Base-by-base conservation (phyloP, 1,139 yeast genomes). In the Sugiyamaella xylanicola region DNA sequence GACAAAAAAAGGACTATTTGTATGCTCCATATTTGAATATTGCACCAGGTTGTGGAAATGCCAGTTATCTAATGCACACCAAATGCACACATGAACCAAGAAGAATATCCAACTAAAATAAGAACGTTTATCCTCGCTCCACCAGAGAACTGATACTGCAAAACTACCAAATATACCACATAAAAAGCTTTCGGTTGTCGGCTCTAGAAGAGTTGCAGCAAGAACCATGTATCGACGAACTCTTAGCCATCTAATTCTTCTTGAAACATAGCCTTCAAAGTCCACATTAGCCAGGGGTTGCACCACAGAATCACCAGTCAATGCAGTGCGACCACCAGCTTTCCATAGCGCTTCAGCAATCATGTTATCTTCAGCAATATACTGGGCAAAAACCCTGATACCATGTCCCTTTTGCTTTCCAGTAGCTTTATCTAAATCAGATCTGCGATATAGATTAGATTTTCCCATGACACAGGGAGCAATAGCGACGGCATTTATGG, bases 391-490 rank as follows among this genome's bases (percentile, higher is more conserved):
- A 59, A 84, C 82, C 56, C 83, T 78, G 53, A 91, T 76, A 0
- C 96, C 95, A n/a, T 54, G 53, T 8, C 64, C 62, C 4, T 56
- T 25, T 1, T 53, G 54, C 25, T 48, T 49, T 13, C 41, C 46
- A 19, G 57, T 52, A 0, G 95, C 85, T 20, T 61, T 63, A 68
- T 88, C 95, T 42, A 90, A 71, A 55, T 83, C 89, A 1, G 89
- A 81, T 48, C 83, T 77, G 19, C 95, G 76, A 69, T 87, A 90
- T 49, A 90, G 66, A 68, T 90, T 90, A 20, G 95, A 87, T 69
- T 91, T 90, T n/a, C 97, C 97, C 76, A 87, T 90, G 51, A 90
- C 95, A 72, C 97, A 90, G 0, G 97, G 95, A 0, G 96, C 96
- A 20, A 88, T 73, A n/a, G 86, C 82, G 15, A 86, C 72, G 59